Conservation (phyloP, 169 alveolate genomes). For the Cardiosporidium cionae region DNA sequence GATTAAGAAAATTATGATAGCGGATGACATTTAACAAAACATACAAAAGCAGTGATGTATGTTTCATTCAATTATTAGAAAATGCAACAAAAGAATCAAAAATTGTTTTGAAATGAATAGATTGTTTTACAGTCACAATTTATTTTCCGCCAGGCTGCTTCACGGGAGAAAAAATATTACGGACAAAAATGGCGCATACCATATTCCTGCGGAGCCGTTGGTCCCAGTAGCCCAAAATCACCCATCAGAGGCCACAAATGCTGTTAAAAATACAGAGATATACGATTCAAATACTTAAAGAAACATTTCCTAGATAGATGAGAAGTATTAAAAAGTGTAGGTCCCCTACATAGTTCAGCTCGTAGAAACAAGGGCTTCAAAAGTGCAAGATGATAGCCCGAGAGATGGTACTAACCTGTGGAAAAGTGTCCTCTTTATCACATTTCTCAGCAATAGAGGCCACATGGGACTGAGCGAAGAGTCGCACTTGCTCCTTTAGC, state of each 20-base stretch:
- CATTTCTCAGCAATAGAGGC: not conserved
- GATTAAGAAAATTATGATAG: too few relatives aligned
- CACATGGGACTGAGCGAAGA: not conserved
- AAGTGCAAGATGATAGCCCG: not conserved
- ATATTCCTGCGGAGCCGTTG: conserved; percentile 60
- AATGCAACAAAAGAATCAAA: not conserved
- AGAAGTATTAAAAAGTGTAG: not conserved
- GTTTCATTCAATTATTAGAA: too few relatives aligned
- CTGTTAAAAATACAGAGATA: not conserved
- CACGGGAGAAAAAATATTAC: not conserved
- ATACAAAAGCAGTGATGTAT: too few relatives aligned
- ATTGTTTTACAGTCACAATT: not conserved
- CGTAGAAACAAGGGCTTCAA: not conserved
- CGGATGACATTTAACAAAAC: not conserved
- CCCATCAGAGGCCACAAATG: conserved; percentile 62
- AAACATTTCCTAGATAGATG: not conserved
- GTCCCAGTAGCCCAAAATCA: conserved; percentile 59
- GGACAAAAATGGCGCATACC: conserved; percentile 16
- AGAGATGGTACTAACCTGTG: conserved; percentile 1
- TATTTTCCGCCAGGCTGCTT: not conserved
- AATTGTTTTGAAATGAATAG: not conserved
- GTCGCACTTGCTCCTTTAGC: conserved; percentile 9
- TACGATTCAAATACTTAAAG: not conserved
- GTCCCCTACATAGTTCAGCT: not conserved
- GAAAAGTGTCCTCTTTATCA: conserved; percentile 1